phyloP scores from a whole-genome alignment of 176 grass and related monocot species.

The sorghum (Sorghum bicolor) region DNA sequence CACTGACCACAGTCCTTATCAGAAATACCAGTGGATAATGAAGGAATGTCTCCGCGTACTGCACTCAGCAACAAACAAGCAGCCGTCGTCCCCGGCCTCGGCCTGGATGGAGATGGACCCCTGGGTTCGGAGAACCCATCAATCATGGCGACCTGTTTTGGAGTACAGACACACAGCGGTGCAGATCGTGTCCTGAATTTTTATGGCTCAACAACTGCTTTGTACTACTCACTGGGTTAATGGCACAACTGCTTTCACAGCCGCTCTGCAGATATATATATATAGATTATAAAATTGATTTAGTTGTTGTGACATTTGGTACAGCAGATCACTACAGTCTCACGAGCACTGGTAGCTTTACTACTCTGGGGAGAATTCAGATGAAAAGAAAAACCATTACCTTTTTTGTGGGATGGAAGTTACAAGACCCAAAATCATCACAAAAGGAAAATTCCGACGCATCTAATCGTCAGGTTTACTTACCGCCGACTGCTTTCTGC shows the following conservation, averaged over 20 bases:
- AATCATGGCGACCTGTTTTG: slow-evolving; percentile 33
- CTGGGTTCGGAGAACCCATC: slow-evolving; percentile 31
- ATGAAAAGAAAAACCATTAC: neutral
- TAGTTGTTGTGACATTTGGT: neutral
- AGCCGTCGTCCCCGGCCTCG: neutral
- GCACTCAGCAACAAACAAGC: slow-evolving; percentile 7
- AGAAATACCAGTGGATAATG: slow-evolving; percentile 27
- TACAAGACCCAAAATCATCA: neutral
- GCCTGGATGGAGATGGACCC: slow-evolving; percentile 27
- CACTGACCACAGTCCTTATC: slow-evolving; percentile 26
- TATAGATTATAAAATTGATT: neutral
- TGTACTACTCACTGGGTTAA: slow-evolving; percentile 41
- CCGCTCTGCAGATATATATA: neutral
- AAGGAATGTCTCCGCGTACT: slow-evolving; percentile 29
- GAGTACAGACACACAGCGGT: slow-evolving; percentile 13
- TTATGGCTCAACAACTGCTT: slow-evolving; percentile 43
- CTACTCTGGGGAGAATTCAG: neutral
- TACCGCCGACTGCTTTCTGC: neutral
- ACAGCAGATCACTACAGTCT: neutral
- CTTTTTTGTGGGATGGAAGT: too few relatives aligned
- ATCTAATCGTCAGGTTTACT: neutral
- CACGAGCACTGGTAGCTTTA: neutral
- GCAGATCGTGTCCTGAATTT: slow-evolving; percentile 36
- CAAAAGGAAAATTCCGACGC: neutral
- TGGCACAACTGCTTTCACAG: slow-evolving; percentile 26